phyloP scores from a whole-genome alignment of 441 rosid genomes.

The Aleurites moluccanus region DNA sequence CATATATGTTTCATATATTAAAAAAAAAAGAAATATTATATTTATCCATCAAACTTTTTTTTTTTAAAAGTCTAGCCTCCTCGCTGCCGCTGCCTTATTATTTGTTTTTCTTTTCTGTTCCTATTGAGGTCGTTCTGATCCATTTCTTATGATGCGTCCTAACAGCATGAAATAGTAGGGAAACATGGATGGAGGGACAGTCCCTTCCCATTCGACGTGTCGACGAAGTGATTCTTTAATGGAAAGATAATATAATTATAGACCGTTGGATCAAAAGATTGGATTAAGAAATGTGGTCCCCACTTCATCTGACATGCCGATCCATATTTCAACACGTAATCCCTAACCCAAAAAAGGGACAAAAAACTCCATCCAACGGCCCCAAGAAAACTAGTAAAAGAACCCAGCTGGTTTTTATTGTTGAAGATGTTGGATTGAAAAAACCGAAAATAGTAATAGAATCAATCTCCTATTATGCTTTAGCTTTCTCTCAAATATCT shows the following conservation, averaged over 20 bases:
- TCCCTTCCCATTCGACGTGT: slow-evolving; percentile 22
- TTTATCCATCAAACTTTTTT: too few species aligned
- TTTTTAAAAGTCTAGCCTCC: not conserved
- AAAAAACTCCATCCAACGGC: slow-evolving; percentile 33
- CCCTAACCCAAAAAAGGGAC: slow-evolving; percentile 4
- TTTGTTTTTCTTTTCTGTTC: not conserved
- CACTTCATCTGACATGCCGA: slow-evolving; percentile 21
- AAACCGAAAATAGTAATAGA: slow-evolving; percentile 13
- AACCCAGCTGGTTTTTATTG: slow-evolving; percentile 18
- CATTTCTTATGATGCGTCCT: not conserved
- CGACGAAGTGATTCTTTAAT: not conserved
- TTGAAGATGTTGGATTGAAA: slow-evolving; percentile 17
- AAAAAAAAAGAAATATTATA: too few species aligned
- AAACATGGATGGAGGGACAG: not conserved
- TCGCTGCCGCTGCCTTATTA: too few species aligned
- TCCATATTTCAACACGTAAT: slow-evolving; percentile 32
- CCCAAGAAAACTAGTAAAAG: not conserved
- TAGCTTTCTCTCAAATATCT: slow-evolving; percentile 13
- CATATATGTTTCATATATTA: too few species aligned
- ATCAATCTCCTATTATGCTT: slow-evolving; percentile 13
- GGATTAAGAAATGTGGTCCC: slow-evolving; percentile 35
- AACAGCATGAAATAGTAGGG: slow-evolving; percentile 1
- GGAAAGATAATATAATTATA: not conserved
- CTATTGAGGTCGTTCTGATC: not conserved
- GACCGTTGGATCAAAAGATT: slow-evolving; percentile 29